Percentiles rank a stretch among this genome's conserved stretches.
These are phyloP conservation scores for Salix brachista DNA, from an alignment of 345 rosid genomes.

Conservation along the genomic window DNA sequence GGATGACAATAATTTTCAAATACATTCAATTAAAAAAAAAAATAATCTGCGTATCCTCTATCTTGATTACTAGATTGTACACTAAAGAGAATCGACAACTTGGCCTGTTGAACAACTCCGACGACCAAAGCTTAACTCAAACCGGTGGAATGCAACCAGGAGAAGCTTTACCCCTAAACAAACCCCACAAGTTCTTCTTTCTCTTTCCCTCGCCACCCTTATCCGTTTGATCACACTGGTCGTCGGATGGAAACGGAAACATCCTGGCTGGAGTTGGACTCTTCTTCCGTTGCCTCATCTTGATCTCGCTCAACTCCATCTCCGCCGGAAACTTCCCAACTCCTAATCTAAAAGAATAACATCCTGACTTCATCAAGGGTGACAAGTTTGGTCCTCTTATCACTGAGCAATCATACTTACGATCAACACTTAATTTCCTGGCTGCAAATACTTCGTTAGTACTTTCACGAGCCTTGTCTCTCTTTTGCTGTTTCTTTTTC, in stretches of 20 bases:
- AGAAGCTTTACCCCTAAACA: too few relatives aligned
- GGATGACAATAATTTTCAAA: too few relatives aligned
- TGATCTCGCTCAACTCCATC: slow-evolving; percentile 12
- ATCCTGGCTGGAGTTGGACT: not conserved
- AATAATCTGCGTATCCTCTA: too few relatives aligned
- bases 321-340: slow-evolving; percentile 1
- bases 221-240: not conserved
- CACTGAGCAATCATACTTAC: not conserved
- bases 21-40: too few relatives aligned
- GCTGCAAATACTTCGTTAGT: not conserved
- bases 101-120: too few relatives aligned
- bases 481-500: not conserved
- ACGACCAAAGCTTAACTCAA: too few relatives aligned
- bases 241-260: not conserved
- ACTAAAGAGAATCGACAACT: too few relatives aligned
- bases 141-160: too few relatives aligned
- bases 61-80: too few relatives aligned
- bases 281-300: not conserved
- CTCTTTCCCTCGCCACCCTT: not conserved
- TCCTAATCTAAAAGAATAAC: slow-evolving; percentile 11
- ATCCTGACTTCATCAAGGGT: slow-evolving; percentile 12
- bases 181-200: too few relatives aligned
- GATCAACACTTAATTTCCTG: not conserved
- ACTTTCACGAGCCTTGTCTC: not conserved
- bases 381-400: not conserved